Conservation (phyloP, 2,329 filamentous ascomycete species). For the Diplodia sapinea region DNA sequence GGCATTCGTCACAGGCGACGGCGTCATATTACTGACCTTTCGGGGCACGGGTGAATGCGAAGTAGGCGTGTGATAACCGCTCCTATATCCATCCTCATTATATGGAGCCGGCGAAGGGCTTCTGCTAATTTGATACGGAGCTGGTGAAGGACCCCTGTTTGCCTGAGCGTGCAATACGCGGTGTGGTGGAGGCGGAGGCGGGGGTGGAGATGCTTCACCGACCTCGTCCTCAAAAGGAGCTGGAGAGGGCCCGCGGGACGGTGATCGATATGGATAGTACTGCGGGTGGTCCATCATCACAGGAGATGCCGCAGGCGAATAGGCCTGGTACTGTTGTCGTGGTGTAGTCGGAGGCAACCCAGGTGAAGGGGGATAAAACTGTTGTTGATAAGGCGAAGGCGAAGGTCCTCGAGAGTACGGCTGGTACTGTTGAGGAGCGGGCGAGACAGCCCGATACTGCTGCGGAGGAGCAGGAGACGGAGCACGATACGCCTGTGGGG, state of each 20-base stretch:
- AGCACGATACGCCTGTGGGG: slow-evolving; percentile 21
- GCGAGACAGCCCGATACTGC: slow-evolving; percentile 36
- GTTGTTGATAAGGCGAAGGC: slow-evolving; percentile 27
- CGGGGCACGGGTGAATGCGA: slow-evolving; percentile 68
- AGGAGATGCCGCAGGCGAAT: slow-evolving; percentile 33
- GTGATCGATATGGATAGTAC: slow-evolving; percentile 32
- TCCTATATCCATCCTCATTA: slow-evolving; percentile 38
- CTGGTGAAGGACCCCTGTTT: slow-evolving; percentile 56
- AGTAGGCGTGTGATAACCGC: slow-evolving; percentile 64
- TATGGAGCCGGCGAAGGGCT: slow-evolving; percentile 40
- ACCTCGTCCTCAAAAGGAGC: slow-evolving; percentile 44
- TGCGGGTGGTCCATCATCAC: background rate
- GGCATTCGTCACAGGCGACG: slow-evolving; percentile 87
- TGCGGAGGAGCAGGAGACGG: slow-evolving; percentile 11
- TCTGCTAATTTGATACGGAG: slow-evolving; percentile 35
- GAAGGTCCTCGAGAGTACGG: slow-evolving; percentile 38
- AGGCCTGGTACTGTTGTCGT: slow-evolving; percentile 29
- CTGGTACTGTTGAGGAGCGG: slow-evolving; percentile 40
- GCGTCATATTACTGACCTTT: slow-evolving; percentile 63
- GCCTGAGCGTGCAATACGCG: slow-evolving; percentile 60
- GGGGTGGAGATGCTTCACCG: slow-evolving; percentile 72
- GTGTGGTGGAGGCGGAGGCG: slow-evolving; percentile 84
- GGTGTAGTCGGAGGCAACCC: slow-evolving; percentile 41
- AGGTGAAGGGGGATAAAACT: slow-evolving; percentile 43
- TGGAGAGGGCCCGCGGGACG: slow-evolving; percentile 32